Evolutionary conservation across 352 stramenopile genomes (phyloP).

Genomic region (Pythium rishiriense): DNA sequence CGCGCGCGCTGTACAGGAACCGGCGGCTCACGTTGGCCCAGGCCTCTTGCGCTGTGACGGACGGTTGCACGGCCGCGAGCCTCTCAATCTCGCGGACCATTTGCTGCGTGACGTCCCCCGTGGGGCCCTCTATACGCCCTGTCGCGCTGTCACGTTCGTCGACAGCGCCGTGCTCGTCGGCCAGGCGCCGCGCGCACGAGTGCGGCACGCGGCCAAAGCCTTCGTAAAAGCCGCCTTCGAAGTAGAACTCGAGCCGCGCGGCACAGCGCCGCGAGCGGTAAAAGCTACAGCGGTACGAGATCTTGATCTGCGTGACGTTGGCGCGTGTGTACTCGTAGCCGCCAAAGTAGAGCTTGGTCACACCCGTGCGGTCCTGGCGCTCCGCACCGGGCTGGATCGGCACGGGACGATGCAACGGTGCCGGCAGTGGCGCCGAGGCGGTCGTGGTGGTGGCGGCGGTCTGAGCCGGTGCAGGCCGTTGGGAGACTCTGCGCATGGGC

Average conservation of each 20-base stretch:
- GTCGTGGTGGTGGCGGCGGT: too few species aligned
- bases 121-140: background rate
- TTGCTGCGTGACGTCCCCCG: background rate
- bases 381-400: background rate
- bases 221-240: background rate
- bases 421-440: background rate
- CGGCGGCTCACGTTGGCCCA: constrained; percentile 7
- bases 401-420: background rate
- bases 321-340: constrained; percentile 10
- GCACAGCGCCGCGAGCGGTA: constrained; percentile 2
- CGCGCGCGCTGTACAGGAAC: background rate
- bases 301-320: constrained; percentile 5
- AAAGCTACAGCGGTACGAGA: constrained; percentile 13
- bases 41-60: background rate
- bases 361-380: background rate
- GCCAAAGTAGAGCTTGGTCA: constrained; percentile 7
- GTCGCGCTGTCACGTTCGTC: background rate
- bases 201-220: constrained; percentile 3
- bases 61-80: background rate
- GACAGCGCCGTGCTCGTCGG: background rate
- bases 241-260: constrained; percentile 1
- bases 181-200: background rate
- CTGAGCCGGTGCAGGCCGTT: background rate
- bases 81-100: background rate
- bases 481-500: background rate